Evolutionary conservation across 1,284 basidiomycete genomes (phyloP).

Genomic region (Inonotus hispidus): DNA sequence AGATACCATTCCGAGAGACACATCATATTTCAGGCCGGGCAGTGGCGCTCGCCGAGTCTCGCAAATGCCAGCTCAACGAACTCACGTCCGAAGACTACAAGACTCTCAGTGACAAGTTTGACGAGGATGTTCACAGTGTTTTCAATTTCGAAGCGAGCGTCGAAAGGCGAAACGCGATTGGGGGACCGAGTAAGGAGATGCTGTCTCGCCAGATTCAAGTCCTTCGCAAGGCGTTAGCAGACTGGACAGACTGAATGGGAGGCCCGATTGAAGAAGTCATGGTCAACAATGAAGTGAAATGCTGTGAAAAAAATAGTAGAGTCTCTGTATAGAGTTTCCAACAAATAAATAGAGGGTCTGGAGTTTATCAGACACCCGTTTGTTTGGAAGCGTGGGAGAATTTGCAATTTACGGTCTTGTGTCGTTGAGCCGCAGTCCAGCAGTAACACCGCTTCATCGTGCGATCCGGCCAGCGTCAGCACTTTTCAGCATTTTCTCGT

Average conservation of each 20-base stretch:
- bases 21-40: constrained; percentile 97
- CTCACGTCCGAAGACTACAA: constrained; percentile 80
- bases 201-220: constrained; percentile 81
- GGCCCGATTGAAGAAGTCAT: no score
- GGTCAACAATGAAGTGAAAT: no score
- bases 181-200: constrained; percentile 84
- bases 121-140: constrained; percentile 73
- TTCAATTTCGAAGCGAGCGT: constrained; percentile 95
- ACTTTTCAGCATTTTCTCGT: neutral
- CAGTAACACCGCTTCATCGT: neutral
- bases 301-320: no score
- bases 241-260: no score
- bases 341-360: no score
- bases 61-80: constrained; percentile 75
- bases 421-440: neutral
- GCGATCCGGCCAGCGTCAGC: neutral
- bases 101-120: constrained; percentile 71
- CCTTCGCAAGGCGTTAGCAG: constrained; percentile 46
- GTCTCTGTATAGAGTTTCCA: neutral
- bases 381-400: constrained; percentile 16
- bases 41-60: constrained; percentile 88
- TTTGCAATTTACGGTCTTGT: neutral
- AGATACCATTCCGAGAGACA: constrained; percentile 92
- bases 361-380: neutral
- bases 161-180: constrained; percentile 90